Base-by-base conservation (phyloP, 345 rosid genomes). In the Eucalyptus erythrocorys region DNA sequence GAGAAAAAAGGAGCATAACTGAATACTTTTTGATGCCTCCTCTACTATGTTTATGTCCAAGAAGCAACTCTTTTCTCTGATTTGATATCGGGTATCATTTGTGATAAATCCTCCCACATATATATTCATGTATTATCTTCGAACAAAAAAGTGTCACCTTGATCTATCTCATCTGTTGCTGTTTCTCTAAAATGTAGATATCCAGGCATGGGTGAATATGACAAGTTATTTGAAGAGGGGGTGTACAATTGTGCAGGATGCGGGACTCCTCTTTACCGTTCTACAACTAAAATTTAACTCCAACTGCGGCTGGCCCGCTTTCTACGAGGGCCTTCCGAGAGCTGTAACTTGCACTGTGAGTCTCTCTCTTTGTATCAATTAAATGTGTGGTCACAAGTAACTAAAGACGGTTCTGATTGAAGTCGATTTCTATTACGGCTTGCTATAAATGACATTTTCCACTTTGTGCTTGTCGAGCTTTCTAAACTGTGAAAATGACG, bases 291-390 rank as follows among this genome's bases (percentile, higher is more conserved):
- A 97, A 87, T 97, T 97, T 42, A 89, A 97, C 68, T 95, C 98
- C 2, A 96, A 98, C 71, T 97, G 99, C 87, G 99, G 99, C 80
- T 97, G 98, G 98, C 99, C 98, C 30, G 98, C 99, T 90, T 97
- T 97, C 92, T 97, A 71, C 34, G 99, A 97, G 57, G 98, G 99
- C 49, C 93, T 97, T 32, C 98, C 99, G 0, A 97, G 99, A 86
- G 98, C 99, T 85, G 97, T 97, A 34, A 94, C 93, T 88, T 43
- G 95, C 87, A 92, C 3, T 1, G 99, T 97, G 89, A 94, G 94
- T 87, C 87, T 87, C 68, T 61, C 7, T 85, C 45, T 37, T 24
- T 13, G n/a, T 53, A 34, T 68, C 66, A 71, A 37, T 0, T 8
- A 37, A 71, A 71, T 7, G 7, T 8, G 26, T 19, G 43, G 81